Evolutionary conservation across 179 eudicot genomes (phyloP).

Genomic region (Spergularia azorica): DNA sequence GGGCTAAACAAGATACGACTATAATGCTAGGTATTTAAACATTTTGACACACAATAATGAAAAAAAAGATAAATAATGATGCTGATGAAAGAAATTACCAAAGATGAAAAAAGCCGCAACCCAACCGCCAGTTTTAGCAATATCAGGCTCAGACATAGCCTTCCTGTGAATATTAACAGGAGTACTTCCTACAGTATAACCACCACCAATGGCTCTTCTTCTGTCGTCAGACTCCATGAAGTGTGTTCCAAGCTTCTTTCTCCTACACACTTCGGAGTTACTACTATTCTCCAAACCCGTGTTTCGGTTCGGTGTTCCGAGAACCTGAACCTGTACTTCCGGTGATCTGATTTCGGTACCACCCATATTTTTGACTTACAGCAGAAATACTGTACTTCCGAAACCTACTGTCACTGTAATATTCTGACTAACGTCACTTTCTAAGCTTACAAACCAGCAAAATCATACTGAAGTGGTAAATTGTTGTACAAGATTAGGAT

Average conservation of each 20-base stretch:
- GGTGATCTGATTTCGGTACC: slow-evolving; percentile 63
- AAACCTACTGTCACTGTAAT: no score
- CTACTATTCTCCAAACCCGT: slow-evolving; percentile 12
- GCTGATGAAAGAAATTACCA: slow-evolving; percentile 34
- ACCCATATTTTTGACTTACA: slow-evolving; percentile 15
- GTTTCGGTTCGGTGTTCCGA: slow-evolving; percentile 18
- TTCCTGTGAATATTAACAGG: slow-evolving; percentile 72
- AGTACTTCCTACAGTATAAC: slow-evolving; percentile 61
- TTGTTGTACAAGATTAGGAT: no score
- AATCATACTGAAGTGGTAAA: no score
- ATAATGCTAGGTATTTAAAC: no score
- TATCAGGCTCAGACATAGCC: slow-evolving; percentile 52
- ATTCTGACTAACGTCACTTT: no score
- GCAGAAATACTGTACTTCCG: no score
- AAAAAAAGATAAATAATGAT: neutral
- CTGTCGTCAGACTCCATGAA: slow-evolving; percentile 74
- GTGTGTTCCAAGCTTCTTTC: slow-evolving; percentile 60
- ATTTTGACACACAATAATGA: no score
- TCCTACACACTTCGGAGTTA: slow-evolving; percentile 26
- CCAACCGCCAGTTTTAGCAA: slow-evolving; percentile 87
- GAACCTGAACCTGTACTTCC: slow-evolving; percentile 20
- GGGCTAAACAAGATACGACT: no score
- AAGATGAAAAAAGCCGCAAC: slow-evolving; percentile 84
- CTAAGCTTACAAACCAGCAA: no score
- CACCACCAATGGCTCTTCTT: slow-evolving; percentile 66